A percentile compares a stretch with the other conserved stretches of the same genome.
Conservation (phyloP, 768 basidiomycete genomes). For the Boletus rufocinnamomeus region DNA sequence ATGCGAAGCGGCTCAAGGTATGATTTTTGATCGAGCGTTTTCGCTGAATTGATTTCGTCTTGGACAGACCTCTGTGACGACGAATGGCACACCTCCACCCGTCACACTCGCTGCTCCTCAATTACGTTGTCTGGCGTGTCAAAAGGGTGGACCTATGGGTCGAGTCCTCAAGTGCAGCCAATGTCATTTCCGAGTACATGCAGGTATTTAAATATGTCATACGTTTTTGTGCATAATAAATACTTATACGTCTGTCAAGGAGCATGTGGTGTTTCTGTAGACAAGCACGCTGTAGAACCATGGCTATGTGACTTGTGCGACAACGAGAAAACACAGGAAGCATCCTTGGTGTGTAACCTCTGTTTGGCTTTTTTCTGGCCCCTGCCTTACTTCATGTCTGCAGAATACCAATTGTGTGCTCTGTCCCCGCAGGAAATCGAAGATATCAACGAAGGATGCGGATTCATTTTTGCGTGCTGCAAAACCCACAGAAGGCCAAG, state of each 20-base stretch:
- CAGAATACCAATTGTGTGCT: constrained; percentile 85
- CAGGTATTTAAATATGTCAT: constrained; percentile 46
- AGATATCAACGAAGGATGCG: constrained; percentile 46
- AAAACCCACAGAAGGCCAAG: constrained; percentile 91
- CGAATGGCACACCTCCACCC: constrained; percentile 64
- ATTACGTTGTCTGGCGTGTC: constrained; percentile 73
- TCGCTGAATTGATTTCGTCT: not conserved
- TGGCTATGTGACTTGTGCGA: constrained; percentile 91
- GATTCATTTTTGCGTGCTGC: constrained; percentile 72
- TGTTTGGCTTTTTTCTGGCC: not conserved
- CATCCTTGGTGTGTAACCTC: constrained; percentile 63
- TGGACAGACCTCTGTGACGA: constrained; percentile 39
- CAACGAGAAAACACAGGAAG: constrained; percentile 80
- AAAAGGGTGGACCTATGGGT: constrained; percentile 69
- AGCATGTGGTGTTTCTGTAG: constrained; percentile 67
- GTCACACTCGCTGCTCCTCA: constrained; percentile 53
- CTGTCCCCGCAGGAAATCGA: constrained; percentile 58
- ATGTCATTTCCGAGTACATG: constrained; percentile 79
- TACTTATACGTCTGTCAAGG: constrained; percentile 39
- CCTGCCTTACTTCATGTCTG: constrained; percentile 2
- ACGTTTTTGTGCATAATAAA: not conserved
- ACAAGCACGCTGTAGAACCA: constrained; percentile 61
- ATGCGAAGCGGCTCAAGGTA: constrained; percentile 68
- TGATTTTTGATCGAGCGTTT: constrained; percentile 5
- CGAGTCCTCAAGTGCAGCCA: constrained; percentile 81